These are phyloP conservation scores for Penstemon davidsonii DNA, from an alignment of 257 asterid genomes.

Conservation along the genomic window DNA sequence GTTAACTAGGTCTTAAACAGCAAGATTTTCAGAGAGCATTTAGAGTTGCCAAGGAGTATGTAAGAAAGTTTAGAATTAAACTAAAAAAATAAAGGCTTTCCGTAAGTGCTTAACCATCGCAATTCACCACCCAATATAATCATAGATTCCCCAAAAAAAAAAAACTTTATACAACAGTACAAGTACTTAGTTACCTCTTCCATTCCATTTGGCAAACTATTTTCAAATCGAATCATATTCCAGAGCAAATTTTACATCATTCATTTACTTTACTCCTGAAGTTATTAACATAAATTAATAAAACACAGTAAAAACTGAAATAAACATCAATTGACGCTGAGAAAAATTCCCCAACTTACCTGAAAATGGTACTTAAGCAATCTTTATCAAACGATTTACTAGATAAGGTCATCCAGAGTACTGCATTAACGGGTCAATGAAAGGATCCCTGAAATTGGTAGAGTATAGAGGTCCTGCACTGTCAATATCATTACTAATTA, in stretches of 20 bases:
- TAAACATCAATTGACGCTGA: neutral
- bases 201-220: no score
- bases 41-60: constrained; percentile 5
- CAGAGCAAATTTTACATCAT: no score
- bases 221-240: no score
- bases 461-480: neutral
- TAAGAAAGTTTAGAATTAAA: neutral
- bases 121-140: neutral
- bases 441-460: constrained; percentile 1
- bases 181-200: no score
- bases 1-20: constrained; percentile 1
- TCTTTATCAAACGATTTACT: neutral
- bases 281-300: neutral
- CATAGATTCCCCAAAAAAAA: neutral
- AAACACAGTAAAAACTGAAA: constrained; percentile 8
- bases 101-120: neutral
- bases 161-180: neutral
- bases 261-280: neutral
- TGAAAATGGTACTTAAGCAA: neutral
- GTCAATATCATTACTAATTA: neutral
- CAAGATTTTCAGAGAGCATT: constrained; percentile 16
- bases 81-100: neutral
- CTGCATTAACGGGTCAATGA: neutral
- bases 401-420: neutral
- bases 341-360: constrained; percentile 1